These are phyloP conservation scores for Thielaviopsis musarum DNA, from an alignment of 2,329 filamentous ascomycete species.

Conservation along the genomic window DNA sequence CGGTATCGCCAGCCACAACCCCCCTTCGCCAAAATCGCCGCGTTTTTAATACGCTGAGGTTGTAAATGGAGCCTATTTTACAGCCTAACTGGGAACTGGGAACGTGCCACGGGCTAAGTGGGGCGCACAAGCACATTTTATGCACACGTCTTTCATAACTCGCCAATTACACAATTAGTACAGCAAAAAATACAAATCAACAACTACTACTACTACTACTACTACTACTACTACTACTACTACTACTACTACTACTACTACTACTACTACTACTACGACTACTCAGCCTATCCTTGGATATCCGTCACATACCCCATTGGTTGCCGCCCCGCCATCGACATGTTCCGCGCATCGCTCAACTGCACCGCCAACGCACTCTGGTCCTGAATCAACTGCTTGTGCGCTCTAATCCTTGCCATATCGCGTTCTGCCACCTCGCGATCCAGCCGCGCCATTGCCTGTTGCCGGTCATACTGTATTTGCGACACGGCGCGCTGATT, in stretches of 20 bases:
- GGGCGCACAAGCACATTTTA: not conserved
- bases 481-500: conserved; percentile 33
- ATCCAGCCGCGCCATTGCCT: conserved; percentile 30
- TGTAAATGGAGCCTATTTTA: conserved; percentile 6
- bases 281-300: not conserved
- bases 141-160: not conserved
- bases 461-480: conserved; percentile 32
- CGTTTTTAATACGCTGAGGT: conserved; percentile 8
- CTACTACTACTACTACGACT: too few species aligned
- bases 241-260: too few species aligned
- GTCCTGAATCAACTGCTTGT: conserved; percentile 35
- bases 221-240: too few species aligned
- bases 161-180: not conserved
- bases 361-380: conserved; percentile 25
- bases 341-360: conserved; percentile 25
- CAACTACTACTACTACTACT: not conserved
- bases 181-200: not conserved
- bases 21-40: not conserved
- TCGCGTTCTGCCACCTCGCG: conserved; percentile 28
- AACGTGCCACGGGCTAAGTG: not conserved
- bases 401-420: conserved; percentile 29
- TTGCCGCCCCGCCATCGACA: conserved; percentile 19
- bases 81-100: too few species aligned
- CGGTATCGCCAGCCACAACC: too few species aligned
- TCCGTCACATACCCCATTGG: conserved; percentile 37